Evolutionary conservation across 1,284 basidiomycete species (phyloP).

Genomic region (Leccinum pachyderme): DNA sequence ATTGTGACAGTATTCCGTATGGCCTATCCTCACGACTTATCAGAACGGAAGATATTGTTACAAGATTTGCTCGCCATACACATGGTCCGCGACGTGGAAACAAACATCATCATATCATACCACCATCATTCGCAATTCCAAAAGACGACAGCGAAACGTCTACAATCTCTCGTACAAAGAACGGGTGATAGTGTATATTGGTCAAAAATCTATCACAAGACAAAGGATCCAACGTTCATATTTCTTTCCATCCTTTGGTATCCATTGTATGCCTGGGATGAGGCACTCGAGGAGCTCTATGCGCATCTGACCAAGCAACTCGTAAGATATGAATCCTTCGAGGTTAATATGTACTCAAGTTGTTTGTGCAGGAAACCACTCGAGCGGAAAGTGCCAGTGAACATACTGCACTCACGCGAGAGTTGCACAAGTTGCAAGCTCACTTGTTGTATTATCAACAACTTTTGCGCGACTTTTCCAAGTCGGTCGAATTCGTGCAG

Average conservation of each 20-base stretch:
- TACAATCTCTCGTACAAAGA: slow-evolving; percentile 37
- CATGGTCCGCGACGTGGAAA: slow-evolving; percentile 35
- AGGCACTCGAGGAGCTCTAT: slow-evolving; percentile 51
- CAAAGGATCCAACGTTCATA: slow-evolving; percentile 51
- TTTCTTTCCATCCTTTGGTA: slow-evolving; percentile 55
- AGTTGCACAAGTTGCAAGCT: slow-evolving; percentile 53
- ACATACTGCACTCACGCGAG: slow-evolving; percentile 40
- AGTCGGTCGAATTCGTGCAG: slow-evolving; percentile 48
- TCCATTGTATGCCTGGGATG: slow-evolving; percentile 57
- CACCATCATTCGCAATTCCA: slow-evolving; percentile 35
- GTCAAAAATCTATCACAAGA: slow-evolving; percentile 47
- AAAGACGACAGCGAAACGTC: slow-evolving; percentile 34
- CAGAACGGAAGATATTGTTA: slow-evolving; percentile 28
- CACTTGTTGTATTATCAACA: slow-evolving; percentile 53
- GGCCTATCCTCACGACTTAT: neutral
- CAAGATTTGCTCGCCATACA: slow-evolving; percentile 42
- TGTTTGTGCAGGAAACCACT: slow-evolving; percentile 41
- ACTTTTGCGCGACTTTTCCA: slow-evolving; percentile 51
- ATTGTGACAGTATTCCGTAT: neutral
- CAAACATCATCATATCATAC: slow-evolving; percentile 41
- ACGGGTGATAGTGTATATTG: slow-evolving; percentile 50
- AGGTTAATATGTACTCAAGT: neutral
- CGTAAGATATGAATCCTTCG: slow-evolving; percentile 29
- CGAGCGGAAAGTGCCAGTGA: slow-evolving; percentile 32
- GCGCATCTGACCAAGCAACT: slow-evolving; percentile 42